Percentiles rank a stretch among this genome's conserved stretches.
Evolutionary conservation across 1,284 basidiomycete species (phyloP).

Genomic region (Clitocybe nebularis): DNA sequence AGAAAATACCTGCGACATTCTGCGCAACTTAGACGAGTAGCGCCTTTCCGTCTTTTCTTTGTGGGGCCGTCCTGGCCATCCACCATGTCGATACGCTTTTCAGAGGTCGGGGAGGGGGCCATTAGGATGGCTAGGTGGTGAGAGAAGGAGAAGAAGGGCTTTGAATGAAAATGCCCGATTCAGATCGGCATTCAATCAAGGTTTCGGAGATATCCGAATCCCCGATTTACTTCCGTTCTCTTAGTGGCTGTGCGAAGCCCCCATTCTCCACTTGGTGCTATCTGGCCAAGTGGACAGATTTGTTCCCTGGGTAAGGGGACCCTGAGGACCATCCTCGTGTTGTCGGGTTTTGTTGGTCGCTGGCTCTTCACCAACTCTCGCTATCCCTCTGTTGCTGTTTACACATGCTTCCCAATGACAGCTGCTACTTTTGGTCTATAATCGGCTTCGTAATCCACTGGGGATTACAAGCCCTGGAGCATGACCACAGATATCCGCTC

Average conservation of each 20-base stretch:
- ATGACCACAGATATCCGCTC: no score
- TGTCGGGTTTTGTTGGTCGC: no score
- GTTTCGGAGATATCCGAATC: constrained; percentile 19
- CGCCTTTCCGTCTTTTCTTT: constrained; percentile 73
- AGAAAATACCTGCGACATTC: constrained; percentile 61
- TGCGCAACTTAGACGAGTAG: constrained; percentile 70
- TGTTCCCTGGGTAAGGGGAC: no score
- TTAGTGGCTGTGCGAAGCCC: constrained; percentile 10
- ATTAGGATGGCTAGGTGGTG: constrained; percentile 28
- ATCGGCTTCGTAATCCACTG: not conserved
- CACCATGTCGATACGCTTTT: constrained; percentile 28
- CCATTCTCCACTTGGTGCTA: not conserved
- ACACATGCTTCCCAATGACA: constrained; percentile 1
- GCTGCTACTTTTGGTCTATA: constrained; percentile 4
- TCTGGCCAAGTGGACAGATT: no score
- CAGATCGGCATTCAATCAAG: constrained; percentile 11
- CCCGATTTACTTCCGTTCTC: constrained; percentile 17
- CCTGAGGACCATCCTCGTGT: no score
- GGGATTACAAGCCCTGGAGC: no score
- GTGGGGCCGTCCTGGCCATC: constrained; percentile 31
- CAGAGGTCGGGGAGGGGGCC: constrained; percentile 32
- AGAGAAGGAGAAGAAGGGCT: constrained; percentile 17
- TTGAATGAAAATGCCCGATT: constrained; percentile 4
- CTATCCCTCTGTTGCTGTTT: no score
- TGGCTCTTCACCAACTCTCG: no score